Evolutionary conservation across 1,284 basidiomycete genomes (phyloP), one percentile per base, ranked within the genome.

Genomic region (Volvariella surrecta): DNA sequence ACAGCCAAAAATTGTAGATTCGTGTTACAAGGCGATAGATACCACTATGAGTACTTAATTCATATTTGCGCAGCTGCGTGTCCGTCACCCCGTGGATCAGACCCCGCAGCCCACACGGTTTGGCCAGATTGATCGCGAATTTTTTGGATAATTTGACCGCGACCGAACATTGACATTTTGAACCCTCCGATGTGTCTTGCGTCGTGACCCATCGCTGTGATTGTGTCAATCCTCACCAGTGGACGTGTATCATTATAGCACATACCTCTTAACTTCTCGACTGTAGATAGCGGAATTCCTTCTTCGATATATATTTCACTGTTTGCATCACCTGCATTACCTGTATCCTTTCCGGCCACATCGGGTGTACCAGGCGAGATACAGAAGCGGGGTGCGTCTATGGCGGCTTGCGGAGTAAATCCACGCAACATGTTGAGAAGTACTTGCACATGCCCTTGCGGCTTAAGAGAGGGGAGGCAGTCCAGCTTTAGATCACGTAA

Each of bases 301-400:
- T 93, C 88, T 61, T 97, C 94, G 44, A 97, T 78, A 61, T 84
- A 92, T 3, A 96, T 83, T 50, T 86, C 81, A 47, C 82, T 85
- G 55, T 89, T 87, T 42, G 84, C 74, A 53, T 87, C 79, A 1
- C 81, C 79, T 0, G 80, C 74, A 28, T 66, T 60, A 3, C 68
- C 73, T 17, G 61, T 61, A 18, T 64, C 63, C 30, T 62, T 60
- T 34, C 68, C 67, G 44, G 74, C 71, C 1, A 76, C 65, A 47
- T 87, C 82, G 0, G 88, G 85, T 52, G 75, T 75, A 16, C 87
- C 89, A 2, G 89, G 76, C 16, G 89, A 89, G 48, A 97, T 94
- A 60, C 92, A 96, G 68, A 97, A 95, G n/a, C 93, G 78, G 2
- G 92, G 93, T 0, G 92, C 87, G 63, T 97, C 95, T 32, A 96